Base-by-base conservation (phyloP, 345 rosid species). In the Lepidium africanum region DNA sequence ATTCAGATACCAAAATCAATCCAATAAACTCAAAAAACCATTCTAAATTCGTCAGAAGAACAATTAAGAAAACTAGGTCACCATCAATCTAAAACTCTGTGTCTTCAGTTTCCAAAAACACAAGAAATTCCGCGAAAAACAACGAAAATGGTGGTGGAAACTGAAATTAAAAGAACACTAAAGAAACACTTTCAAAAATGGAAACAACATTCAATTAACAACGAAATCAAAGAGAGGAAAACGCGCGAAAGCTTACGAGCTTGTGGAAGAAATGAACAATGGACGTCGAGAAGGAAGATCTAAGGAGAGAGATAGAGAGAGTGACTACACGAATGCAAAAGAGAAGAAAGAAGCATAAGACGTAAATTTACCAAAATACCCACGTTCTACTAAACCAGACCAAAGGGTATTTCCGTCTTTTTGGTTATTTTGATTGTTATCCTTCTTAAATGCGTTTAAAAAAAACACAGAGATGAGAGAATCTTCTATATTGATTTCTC, bases 181-280 rank as follows among this genome's bases (percentile, higher is more conserved):
- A 3, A 56, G 40, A 56, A 17, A 48, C 30, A 49, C 12, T 65
- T 47, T 23, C 10, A 49, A 65, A 21, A 48, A 1, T 3, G 74
- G 25, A 61, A 71, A 2, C 11, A 62, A 48, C 11, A 25, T 47
- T 35, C 43, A 1, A 32, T 10, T 25, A 33, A 7, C 5, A 30
- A 56, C 6, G 8, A 15, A 32, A 53, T 55, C 8, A 47, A 59
- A 69, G 2, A 46, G 47, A 47, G 0, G 12, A 35, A 72, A 72
- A 57, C 66, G 59, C 65, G 37, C 43, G 45, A 49, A 65, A 38
- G 54, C 76, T 72, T 72, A 72, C 76, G 45, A 72, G 65, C 52
- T 56, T n/a, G 38, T 37, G 2, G 67, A 56, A 38, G 51, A 64
- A 64, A 55, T n/a, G 17, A 9, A 23, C 25, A 38, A 32, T 30